Percentiles rank a stretch among this genome's conserved stretches.
phyloP scores from a whole-genome alignment of 2,329 filamentous ascomycete species.

The Talaromyces sp. region DNA sequence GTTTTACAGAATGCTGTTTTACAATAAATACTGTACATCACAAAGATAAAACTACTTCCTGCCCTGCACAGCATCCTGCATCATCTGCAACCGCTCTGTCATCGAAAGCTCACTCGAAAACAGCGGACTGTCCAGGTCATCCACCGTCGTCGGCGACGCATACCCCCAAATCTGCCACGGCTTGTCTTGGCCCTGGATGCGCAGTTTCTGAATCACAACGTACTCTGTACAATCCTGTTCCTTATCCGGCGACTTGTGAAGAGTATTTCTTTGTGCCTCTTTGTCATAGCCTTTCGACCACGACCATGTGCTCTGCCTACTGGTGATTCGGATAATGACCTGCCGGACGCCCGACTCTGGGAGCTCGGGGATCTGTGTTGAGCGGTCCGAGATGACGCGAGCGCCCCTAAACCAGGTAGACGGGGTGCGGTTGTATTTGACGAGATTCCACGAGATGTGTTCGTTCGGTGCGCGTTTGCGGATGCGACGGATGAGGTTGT shows the following conservation, averaged over 20 bases:
- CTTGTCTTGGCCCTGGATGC: constrained; percentile 35
- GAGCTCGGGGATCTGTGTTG: constrained; percentile 34
- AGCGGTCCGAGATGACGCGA: constrained; percentile 37
- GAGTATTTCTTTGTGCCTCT: not conserved
- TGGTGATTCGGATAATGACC: constrained; percentile 35
- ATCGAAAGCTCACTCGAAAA: constrained; percentile 31
- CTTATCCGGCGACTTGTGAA: constrained; percentile 17
- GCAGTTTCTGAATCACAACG: constrained; percentile 45
- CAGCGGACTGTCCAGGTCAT: constrained; percentile 30
- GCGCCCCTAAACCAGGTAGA: constrained; percentile 31
- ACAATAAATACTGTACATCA: not conserved
- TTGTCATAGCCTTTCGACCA: not conserved
- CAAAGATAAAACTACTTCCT: not conserved
- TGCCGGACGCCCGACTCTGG: constrained; percentile 35
- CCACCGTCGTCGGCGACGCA: constrained; percentile 36
- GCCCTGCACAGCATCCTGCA: constrained; percentile 7
- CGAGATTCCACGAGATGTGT: constrained; percentile 30
- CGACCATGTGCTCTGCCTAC: constrained; percentile 30
- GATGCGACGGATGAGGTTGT: constrained; percentile 29
- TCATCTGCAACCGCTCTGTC: constrained; percentile 24
- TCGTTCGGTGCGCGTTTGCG: constrained; percentile 24
- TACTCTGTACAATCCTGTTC: constrained; percentile 44
- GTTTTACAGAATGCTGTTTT: not conserved
- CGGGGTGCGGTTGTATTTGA: constrained; percentile 32
- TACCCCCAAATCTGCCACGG: constrained; percentile 50